Percentiles rank a stretch among this genome's conserved stretches.
phyloP scores from a whole-genome alignment of 306 rosid species.

The Pueraria montana region DNA sequence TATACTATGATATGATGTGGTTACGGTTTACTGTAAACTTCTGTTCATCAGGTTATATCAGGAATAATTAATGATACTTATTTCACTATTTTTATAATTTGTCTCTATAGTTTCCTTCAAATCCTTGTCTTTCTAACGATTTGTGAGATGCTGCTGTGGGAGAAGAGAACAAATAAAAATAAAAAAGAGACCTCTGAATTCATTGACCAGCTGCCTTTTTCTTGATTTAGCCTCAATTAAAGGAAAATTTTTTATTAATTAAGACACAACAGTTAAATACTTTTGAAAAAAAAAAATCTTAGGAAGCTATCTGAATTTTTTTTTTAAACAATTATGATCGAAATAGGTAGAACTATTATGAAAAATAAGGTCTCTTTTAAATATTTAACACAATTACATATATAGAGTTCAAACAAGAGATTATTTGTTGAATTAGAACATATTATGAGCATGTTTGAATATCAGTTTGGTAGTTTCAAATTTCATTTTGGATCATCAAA shows the following conservation, averaged over 20 bases:
- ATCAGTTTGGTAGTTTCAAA: too few relatives aligned
- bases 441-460: too few relatives aligned
- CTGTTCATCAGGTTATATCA: constrained; percentile 47
- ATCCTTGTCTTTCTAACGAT: constrained; percentile 23
- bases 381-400: too few relatives aligned
- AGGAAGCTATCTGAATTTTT: too few relatives aligned
- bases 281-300: too few relatives aligned
- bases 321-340: too few relatives aligned
- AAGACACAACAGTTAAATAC: neutral
- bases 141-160: neutral
- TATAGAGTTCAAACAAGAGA: too few relatives aligned
- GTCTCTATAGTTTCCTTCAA: constrained; percentile 9
- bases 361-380: too few relatives aligned
- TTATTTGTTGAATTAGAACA: too few relatives aligned
- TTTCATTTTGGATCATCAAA: too few relatives aligned
- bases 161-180: neutral
- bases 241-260: neutral
- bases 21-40: constrained; percentile 49
- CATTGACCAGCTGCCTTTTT: constrained; percentile 17
- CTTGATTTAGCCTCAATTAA: constrained; percentile 31
- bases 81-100: constrained; percentile 29
- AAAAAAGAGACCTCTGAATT: neutral
- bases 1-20: constrained; percentile 17
- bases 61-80: constrained; percentile 25
- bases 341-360: too few relatives aligned